phyloP scores from a whole-genome alignment of 2,329 filamentous ascomycete genomes.

The Colletotrichum magnum region DNA sequence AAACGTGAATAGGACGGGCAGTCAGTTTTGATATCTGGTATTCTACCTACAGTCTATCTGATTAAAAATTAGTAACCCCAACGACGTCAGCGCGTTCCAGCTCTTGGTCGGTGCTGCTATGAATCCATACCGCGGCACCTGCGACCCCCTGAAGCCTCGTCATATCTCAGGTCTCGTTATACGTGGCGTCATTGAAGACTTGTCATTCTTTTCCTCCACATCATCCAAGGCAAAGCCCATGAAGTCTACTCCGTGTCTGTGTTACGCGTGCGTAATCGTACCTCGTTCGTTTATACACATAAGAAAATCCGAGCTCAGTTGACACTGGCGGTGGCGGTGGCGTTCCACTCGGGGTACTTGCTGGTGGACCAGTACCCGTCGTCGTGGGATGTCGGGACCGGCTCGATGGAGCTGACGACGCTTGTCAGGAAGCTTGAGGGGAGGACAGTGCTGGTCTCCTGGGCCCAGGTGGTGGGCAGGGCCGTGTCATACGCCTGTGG shows the following conservation, averaged over 20 bases:
- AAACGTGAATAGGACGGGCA: too few species aligned
- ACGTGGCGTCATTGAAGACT: slow-evolving; percentile 5
- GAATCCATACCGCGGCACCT: slow-evolving; percentile 22
- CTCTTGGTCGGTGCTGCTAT: slow-evolving; percentile 54
- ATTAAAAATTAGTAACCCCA: slow-evolving; percentile 38
- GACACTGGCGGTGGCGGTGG: slow-evolving; percentile 47
- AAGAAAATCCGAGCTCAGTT: background rate
- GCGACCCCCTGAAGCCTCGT: slow-evolving; percentile 25
- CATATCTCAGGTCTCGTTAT: slow-evolving; percentile 30
- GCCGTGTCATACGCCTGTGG: slow-evolving; percentile 40
- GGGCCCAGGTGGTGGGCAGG: slow-evolving; percentile 36
- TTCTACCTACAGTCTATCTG: slow-evolving; percentile 25
- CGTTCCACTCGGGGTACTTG: slow-evolving; percentile 60
- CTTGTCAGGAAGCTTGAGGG: slow-evolving; percentile 42
- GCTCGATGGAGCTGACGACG: slow-evolving; percentile 37
- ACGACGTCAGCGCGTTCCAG: slow-evolving; percentile 52
- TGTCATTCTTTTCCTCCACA: background rate
- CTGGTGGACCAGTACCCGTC: slow-evolving; percentile 62
- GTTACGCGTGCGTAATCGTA: background rate
- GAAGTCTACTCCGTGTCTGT: background rate
- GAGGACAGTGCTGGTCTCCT: slow-evolving; percentile 28
- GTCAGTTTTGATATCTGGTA: too few species aligned
- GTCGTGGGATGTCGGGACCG: slow-evolving; percentile 51
- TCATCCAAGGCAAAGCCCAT: background rate
- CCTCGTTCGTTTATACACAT: background rate